Evolutionary conservation across 2,329 filamentous ascomycete species (phyloP).

Genomic region (Claviceps sp.): DNA sequence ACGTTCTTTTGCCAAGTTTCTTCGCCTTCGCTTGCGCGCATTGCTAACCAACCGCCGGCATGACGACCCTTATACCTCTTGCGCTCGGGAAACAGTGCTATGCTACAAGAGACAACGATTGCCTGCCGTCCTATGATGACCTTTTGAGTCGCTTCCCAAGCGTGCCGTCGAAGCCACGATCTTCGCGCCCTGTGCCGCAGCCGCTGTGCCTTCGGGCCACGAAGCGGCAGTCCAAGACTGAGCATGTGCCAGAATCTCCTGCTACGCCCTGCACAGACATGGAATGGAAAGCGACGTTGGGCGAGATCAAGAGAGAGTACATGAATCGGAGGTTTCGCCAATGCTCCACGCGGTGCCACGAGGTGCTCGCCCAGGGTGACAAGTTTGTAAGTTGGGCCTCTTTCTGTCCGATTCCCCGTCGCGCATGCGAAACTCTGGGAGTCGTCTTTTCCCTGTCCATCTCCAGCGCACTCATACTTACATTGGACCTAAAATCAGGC

Average conservation of each 20-base stretch:
- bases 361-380: constrained; percentile 36
- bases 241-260: background rate
- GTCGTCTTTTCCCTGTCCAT: background rate
- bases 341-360: constrained; percentile 38
- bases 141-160: constrained; percentile 1
- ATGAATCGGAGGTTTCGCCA: constrained; percentile 35
- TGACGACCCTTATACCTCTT: constrained; percentile 20
- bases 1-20: background rate
- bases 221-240: background rate
- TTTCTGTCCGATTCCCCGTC: background rate
- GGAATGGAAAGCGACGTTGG: constrained; percentile 39
- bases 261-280: constrained; percentile 24
- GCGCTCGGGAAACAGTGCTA: constrained; percentile 12
- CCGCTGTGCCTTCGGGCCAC: background rate
- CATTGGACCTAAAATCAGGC: constrained; percentile 15
- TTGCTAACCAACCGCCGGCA: constrained; percentile 4
- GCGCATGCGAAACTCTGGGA: too few relatives aligned
- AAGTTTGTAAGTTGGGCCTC: constrained; percentile 24
- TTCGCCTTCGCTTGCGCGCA: background rate
- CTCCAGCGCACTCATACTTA: background rate
- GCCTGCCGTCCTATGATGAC: background rate
- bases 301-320: constrained; percentile 41
- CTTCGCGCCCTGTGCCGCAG: too few relatives aligned
- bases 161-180: background rate
- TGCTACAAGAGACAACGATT: constrained; percentile 1